phyloP scores from a whole-genome alignment of 371 early-diverging fungal species.

The Dinochytrium kinnereticum region DNA sequence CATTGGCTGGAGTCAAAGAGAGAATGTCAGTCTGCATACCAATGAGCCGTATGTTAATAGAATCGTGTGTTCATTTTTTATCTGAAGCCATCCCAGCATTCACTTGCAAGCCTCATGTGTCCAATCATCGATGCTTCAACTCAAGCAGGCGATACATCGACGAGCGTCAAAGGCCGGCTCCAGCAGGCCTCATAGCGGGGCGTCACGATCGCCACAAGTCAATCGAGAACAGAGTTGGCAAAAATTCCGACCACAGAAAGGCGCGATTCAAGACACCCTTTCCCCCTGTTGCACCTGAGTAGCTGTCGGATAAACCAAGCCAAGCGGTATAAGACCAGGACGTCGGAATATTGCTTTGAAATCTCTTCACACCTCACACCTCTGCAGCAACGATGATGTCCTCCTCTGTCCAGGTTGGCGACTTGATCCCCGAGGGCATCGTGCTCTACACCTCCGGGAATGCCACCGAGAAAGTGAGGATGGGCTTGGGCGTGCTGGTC shows the following conservation, averaged over 20 bases:
- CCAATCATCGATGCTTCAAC: too few species aligned
- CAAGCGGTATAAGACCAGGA: too few species aligned
- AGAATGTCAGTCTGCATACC: too few species aligned
- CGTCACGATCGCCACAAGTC: neutral
- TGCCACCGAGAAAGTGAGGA: neutral
- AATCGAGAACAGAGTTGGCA: neutral
- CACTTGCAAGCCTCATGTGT: too few species aligned
- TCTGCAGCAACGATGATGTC: neutral
- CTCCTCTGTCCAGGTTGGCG: neutral
- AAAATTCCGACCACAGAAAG: neutral
- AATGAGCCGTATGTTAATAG: too few species aligned
- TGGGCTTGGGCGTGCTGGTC: neutral
- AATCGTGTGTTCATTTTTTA: too few species aligned
- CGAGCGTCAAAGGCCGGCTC: too few species aligned
- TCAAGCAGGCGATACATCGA: too few species aligned
- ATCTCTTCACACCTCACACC: neutral
- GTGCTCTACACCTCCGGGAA: neutral
- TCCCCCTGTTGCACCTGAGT: neutral
- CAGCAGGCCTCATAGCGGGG: neutral
- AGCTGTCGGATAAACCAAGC: too few species aligned
- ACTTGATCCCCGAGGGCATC: neutral
- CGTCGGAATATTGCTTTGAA: too few species aligned
- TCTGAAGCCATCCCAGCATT: too few species aligned
- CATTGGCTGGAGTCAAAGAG: too few species aligned
- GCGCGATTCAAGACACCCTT: neutral